These are phyloP conservation scores for Alloteropsis angusta DNA, from an alignment of 202 grass and related monocot genomes.

Conservation along the genomic window DNA sequence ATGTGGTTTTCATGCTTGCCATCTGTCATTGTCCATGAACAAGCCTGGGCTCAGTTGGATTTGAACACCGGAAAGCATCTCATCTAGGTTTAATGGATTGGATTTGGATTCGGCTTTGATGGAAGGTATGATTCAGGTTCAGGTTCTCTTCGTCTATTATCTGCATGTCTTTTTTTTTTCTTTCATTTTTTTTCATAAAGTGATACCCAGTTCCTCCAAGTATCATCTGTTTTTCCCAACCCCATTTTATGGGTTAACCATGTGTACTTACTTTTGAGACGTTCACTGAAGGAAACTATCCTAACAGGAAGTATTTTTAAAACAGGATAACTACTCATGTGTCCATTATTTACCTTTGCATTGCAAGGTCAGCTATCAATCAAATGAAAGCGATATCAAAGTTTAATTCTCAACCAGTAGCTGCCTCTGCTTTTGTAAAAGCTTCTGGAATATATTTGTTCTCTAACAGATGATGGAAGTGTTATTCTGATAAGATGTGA, in stretches of 20 bases:
- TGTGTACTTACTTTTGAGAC: neutral
- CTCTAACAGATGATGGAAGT: neutral
- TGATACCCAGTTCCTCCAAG: no score
- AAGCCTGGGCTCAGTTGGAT: neutral
- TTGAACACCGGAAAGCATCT: neutral
- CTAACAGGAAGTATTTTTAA: neutral
- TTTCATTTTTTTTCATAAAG: neutral
- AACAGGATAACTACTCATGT: neutral
- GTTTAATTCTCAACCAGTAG: neutral
- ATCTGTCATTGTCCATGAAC: slow-evolving; percentile 3
- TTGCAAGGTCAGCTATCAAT: neutral
- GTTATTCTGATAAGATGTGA: neutral
- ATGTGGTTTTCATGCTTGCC: neutral
- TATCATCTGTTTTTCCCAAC: no score
- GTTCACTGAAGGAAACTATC: neutral
- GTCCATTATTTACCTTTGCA: neutral
- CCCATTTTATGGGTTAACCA: neutral
- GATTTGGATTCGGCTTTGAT: neutral
- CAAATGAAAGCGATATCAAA: neutral
- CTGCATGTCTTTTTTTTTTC: neutral
- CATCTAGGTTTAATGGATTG: neutral
- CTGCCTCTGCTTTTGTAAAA: neutral
- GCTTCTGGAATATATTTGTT: neutral
- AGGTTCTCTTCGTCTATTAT: no score
- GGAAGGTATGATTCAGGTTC: no score